phyloP scores from a whole-genome alignment of 208 protist genomes.

The Crithidia fasciculata region DNA sequence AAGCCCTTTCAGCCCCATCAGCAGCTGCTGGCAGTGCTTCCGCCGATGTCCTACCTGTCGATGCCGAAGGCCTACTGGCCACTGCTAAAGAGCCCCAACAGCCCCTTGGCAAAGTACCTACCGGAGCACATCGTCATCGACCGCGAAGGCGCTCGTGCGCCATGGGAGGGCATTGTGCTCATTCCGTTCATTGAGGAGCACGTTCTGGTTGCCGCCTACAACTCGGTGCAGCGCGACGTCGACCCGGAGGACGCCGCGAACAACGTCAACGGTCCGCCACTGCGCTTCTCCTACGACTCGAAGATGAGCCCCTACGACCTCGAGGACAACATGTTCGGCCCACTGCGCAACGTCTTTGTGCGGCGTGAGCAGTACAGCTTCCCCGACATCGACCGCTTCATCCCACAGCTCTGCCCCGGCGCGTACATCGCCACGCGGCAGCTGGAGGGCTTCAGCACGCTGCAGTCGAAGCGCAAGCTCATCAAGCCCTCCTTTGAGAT shows the following conservation, averaged over 20 bases:
- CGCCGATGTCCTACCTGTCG: slow-evolving; percentile 91
- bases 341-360: slow-evolving; percentile 62
- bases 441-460: slow-evolving; percentile 84
- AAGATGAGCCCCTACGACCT: slow-evolving; percentile 57
- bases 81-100: slow-evolving; percentile 66
- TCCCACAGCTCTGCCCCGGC: slow-evolving; percentile 66
- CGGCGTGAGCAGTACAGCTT: slow-evolving; percentile 59
- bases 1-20: slow-evolving; percentile 90
- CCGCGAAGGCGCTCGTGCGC: slow-evolving; percentile 82
- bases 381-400: slow-evolving; percentile 49
- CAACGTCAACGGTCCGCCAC: slow-evolving; percentile 71
- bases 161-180: slow-evolving; percentile 92
- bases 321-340: slow-evolving; percentile 62
- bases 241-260: slow-evolving; percentile 67
- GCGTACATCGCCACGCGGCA: slow-evolving; percentile 54
- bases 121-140: slow-evolving; percentile 90
- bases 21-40: slow-evolving; percentile 99
- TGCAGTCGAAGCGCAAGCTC: slow-evolving; percentile 62
- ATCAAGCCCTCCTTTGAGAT: slow-evolving; percentile 63
- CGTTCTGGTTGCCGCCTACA: slow-evolving; percentile 70
- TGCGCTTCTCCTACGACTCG: slow-evolving; percentile 72
- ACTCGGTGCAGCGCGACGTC: slow-evolving; percentile 74
- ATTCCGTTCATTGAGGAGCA: slow-evolving; percentile 93
- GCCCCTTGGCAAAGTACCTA: slow-evolving; percentile 81
- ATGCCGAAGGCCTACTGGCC: slow-evolving; percentile 90